Evolutionary conservation across 1,284 basidiomycete species (phyloP), one percentile per base, ranked within the genome.

Genomic region (Rhodotorula sp.): DNA sequence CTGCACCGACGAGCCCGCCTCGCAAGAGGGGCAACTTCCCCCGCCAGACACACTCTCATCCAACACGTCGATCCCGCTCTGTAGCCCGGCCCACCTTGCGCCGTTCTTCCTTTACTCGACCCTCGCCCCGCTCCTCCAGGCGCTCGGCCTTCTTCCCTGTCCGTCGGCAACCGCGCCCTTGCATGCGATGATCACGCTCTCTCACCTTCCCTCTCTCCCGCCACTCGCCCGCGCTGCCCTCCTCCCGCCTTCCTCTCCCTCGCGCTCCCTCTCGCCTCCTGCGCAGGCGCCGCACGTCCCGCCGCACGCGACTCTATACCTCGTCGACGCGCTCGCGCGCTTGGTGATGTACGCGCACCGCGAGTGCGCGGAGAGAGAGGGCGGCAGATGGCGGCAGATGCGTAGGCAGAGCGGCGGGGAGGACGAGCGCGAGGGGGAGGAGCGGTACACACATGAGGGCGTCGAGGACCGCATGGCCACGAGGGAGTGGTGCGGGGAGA

Each of bases 251-350:
- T 44, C 37, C 29, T 3, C 41, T 12, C 9, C 37, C 25, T 53
- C 54, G 17, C 29, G 25, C 12, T 21, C 17, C 17, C 39, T 17
- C 10, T 17, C 44, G 13, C 44, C 29, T 29, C 48, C 48, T 2
- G 25, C 48, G 4, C 25, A 21, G 27, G 1, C 36, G 21, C 32
- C 2, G 62, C 29, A 36, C 37, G 0, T 15, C 46, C 41, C 8
- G 29, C 22, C 39, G 21, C 37, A 48, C 37, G 55, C 57, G 12
- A 39, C 5, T 41, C 53, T 69, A 12, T 69, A 69, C 63, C 51
- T 69, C 32, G 41, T 61, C 57, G 67, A 69, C 41, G 62, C 67
- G 2, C 15, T 69, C 53, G 48, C 62, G 5, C 57, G 67, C 41
- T 22, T 69, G 41, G 67, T 46, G 25, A 25, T 36, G 9, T 29